Conservation (phyloP, 179 eudicot species). For the Dionaea muscipula region DNA sequence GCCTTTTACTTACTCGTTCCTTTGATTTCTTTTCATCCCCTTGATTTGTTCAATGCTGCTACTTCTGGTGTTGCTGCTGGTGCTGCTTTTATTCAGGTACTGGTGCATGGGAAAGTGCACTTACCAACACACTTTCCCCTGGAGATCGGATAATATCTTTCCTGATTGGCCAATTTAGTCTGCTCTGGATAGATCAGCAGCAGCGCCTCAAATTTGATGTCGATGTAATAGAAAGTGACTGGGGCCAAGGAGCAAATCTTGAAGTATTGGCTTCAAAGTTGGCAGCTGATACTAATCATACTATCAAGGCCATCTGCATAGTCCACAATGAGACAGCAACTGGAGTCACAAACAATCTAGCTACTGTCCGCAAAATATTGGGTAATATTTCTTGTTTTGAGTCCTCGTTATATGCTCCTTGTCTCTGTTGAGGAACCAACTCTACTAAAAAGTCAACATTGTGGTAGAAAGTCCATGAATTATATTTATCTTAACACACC, state of each 20-base stretch:
- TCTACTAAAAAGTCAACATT: too few species aligned
- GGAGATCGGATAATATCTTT: slow-evolving; percentile 78
- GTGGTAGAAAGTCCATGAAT: too few species aligned
- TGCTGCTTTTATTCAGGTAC: slow-evolving; percentile 45
- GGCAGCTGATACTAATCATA: slow-evolving; percentile 63
- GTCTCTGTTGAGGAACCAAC: too few species aligned
- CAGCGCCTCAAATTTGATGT: slow-evolving; percentile 80
- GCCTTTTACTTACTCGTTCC: too few species aligned
- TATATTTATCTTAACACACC: too few species aligned
- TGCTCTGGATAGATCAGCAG: slow-evolving; percentile 98
- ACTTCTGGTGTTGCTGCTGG: not conserved
- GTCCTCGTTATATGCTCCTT: not conserved
- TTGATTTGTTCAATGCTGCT: not conserved
- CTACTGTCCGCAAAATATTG: slow-evolving; percentile 73
- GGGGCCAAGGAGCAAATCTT: slow-evolving; percentile 94
- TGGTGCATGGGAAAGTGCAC: slow-evolving; percentile 99
- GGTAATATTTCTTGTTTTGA: slow-evolving; percentile 27
- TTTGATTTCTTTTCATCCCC: not conserved
- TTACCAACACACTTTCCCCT: slow-evolving; percentile 91
- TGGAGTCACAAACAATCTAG: slow-evolving; percentile 96
- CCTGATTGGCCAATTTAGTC: slow-evolving; percentile 93
- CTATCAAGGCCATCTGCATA: slow-evolving; percentile 91
- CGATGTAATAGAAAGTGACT: slow-evolving; percentile 91
- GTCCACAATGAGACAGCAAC: slow-evolving; percentile 99
- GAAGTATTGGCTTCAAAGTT: slow-evolving; percentile 75